Base-by-base conservation (phyloP, 352 stramenopile species). In the Phytopythium aichiense region DNA sequence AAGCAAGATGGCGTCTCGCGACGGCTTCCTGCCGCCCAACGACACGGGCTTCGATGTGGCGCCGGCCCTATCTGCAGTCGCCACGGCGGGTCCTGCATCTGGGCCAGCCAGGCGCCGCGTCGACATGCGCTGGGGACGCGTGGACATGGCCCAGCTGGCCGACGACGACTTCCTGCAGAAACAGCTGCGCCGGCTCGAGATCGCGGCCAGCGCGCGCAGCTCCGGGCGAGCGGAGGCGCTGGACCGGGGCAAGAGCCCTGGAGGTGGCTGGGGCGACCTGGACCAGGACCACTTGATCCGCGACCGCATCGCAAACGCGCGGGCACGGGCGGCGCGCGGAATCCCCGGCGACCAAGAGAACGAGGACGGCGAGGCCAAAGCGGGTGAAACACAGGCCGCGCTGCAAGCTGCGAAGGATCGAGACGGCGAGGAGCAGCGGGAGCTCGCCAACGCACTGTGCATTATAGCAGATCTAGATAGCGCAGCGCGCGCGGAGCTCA, bases 141-240 rank as follows among this genome's bases (percentile, higher is more conserved):
- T 94, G 23, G 65, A 67, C 9, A 73, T 89, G 45, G 79, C 76
- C 6, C 82, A 91, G 53, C 69, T 92, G 33, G 65, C 67, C 23
- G 76, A 92, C 51, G 80, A 88, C 25, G 79, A 83, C 48, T 94
- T 92, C 31, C 64, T 94, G 35, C 68, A 62, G 30, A 87, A 89
- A 56, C 81, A 94, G 58, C 53, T 87, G 45, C 75, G 77, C 40
- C 81, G 81, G 4, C 71, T 88, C 52, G 80, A 92, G 63, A 69
- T 75, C 53, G 69, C 65, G 3, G 61, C 76, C 20, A 65, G 66
- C 15, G 81, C 73, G 11, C 70, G 69, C 52, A 63, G 68, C 6
- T 11, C 58, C 3, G 59, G 64, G 15, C 30, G 58, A 33, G 45
- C 45, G 31, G 25, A 46, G 15, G 31, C 6, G 30, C 25, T 23